A percentile compares a stretch with the other conserved stretches of the same genome.
Evolutionary conservation across 805 yeast genomes (phyloP).

Genomic region (Schwanniomyces sp.): DNA sequence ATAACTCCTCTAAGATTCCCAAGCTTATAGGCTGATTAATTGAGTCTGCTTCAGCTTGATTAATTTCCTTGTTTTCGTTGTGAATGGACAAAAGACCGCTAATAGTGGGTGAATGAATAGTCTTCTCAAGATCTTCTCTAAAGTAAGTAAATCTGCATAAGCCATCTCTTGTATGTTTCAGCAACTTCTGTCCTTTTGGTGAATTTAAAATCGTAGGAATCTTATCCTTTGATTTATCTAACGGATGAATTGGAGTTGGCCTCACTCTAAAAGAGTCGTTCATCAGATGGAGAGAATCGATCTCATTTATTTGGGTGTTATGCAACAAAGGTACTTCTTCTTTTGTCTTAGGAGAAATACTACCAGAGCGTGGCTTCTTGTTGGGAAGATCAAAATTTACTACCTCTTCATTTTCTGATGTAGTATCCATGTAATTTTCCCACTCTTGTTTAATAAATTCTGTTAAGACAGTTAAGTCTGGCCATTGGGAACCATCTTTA

Average conservation of each 20-base stretch:
- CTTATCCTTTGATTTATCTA: constrained; percentile 47
- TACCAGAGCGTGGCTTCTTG: background rate
- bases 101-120: constrained; percentile 85
- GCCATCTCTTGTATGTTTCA: constrained; percentile 11
- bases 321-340: constrained; percentile 31
- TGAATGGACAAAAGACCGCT: constrained; percentile 58
- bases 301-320: constrained; percentile 31
- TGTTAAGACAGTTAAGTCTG: constrained; percentile 72
- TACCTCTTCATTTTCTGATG: constrained; percentile 1
- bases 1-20: constrained; percentile 19
- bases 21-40: constrained; percentile 4
- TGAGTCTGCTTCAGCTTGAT: background rate
- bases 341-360: constrained; percentile 12
- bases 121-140: constrained; percentile 84
- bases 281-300: constrained; percentile 39
- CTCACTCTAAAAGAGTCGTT: constrained; percentile 53
- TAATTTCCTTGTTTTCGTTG: constrained; percentile 4
- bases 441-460: constrained; percentile 76
- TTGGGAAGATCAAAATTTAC: constrained; percentile 36
- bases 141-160: constrained; percentile 82
- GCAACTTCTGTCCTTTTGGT: constrained; percentile 6
- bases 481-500: constrained; percentile 58
- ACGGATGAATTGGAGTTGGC: constrained; percentile 74
- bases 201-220: constrained; percentile 29
- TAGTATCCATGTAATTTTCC: constrained; percentile 22